Conservation (phyloP, 164 flowering plant genomes). For the Kalanchoe fedtschenkoi region DNA sequence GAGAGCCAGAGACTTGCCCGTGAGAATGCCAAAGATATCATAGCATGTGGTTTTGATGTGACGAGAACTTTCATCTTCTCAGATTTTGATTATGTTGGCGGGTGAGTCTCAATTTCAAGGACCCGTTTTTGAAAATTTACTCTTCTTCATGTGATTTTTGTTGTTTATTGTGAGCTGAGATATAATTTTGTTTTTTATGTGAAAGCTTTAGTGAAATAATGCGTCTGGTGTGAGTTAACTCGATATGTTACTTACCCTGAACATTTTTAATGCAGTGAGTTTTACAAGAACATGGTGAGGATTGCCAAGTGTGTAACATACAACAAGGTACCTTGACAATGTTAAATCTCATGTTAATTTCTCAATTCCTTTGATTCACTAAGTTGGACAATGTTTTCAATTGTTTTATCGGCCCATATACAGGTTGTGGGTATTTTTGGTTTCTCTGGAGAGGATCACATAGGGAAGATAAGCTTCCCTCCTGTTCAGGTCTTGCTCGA, state of each 20-base stretch:
- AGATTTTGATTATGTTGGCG: conserved; percentile 85
- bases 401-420: background rate
- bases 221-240: background rate
- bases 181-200: background rate
- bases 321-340: conserved; percentile 51
- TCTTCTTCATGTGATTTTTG: background rate
- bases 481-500: conserved; percentile 61
- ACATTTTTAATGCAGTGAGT: conserved; percentile 41
- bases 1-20: conserved; percentile 86
- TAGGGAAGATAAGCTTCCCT: conserved; percentile 84
- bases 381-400: background rate
- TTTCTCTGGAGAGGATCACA: conserved; percentile 80
- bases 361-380: background rate
- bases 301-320: conserved; percentile 78
- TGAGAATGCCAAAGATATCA: conserved; percentile 95
- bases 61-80: conserved; percentile 83
- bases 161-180: background rate
- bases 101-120: conserved; percentile 39
- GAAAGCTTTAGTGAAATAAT: background rate
- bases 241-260: no score
- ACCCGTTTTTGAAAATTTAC: background rate
- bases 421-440: conserved; percentile 94
- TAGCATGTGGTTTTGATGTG: conserved; percentile 97
- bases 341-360: background rate
- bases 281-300: conserved; percentile 83